phyloP scores from a whole-genome alignment of 2,329 filamentous ascomycete species.

The Venturiaceae sp. region DNA sequence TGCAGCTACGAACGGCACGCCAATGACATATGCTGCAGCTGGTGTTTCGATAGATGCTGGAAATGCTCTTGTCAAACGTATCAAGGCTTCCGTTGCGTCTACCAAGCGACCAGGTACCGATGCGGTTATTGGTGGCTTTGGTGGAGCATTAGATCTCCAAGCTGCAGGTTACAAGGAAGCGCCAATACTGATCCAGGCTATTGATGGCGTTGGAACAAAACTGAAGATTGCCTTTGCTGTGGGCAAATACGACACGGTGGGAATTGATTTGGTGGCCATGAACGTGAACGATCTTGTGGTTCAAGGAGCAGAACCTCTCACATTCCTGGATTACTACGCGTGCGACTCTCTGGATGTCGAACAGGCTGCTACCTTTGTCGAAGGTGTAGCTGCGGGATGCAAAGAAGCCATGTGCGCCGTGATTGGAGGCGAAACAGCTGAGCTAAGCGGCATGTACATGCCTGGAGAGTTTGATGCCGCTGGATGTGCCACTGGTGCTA shows the following conservation, averaged over 20 bases:
- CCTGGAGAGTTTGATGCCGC: slow-evolving; percentile 88
- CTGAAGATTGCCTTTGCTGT: slow-evolving; percentile 90
- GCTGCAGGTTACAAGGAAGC: slow-evolving; percentile 61
- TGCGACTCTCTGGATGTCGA: slow-evolving; percentile 78
- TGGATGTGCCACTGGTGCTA: slow-evolving; percentile 79
- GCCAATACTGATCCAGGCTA: slow-evolving; percentile 83
- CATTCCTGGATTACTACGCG: slow-evolving; percentile 97
- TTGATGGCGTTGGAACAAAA: slow-evolving; percentile 95
- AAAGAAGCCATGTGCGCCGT: slow-evolving; percentile 76
- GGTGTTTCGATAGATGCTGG: slow-evolving; percentile 93
- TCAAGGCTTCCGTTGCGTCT: slow-evolving; percentile 80
- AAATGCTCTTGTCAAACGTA: slow-evolving; percentile 83
- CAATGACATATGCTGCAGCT: slow-evolving; percentile 80
- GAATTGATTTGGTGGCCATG: slow-evolving; percentile 96
- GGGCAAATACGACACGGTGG: slow-evolving; percentile 86
- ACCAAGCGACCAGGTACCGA: slow-evolving; percentile 81
- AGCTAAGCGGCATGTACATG: slow-evolving; percentile 94
- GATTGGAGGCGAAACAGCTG: slow-evolving; percentile 94
- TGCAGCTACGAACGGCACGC: slow-evolving; percentile 13
- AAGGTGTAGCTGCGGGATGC: slow-evolving; percentile 84
- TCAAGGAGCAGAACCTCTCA: slow-evolving; percentile 86
- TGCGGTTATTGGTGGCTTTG: slow-evolving; percentile 91
- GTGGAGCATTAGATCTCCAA: slow-evolving; percentile 72
- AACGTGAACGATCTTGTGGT: slow-evolving; percentile 98
- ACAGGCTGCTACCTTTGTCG: slow-evolving; percentile 74